Base-by-base conservation (phyloP, 768 basidiomycete species). In the Hydnum rufescens region DNA sequence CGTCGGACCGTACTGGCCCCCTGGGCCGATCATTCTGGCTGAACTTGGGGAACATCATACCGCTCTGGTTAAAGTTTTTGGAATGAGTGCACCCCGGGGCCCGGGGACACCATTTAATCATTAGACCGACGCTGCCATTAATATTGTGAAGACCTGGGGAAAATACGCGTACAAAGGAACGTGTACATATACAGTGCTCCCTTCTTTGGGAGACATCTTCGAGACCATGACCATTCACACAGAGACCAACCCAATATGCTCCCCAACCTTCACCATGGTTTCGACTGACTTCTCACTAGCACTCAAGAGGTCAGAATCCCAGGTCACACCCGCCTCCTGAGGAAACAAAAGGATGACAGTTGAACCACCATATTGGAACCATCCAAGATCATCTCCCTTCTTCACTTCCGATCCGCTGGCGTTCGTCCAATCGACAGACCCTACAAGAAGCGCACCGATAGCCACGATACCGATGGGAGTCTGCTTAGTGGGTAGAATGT, bases 371-470 rank as follows among this genome's bases (percentile, higher is more conserved):
- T 85, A 86, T 26, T 77, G 73, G 57, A 78, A 79, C 58, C 73
- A 72, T 4, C 70, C 68, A 13, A 86, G 64, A 42, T 62, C 64
- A 42, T 71, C 65, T 5, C 71, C 69, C 54, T 72, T 68, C 63
- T 73, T 53, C 28, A 71, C 65, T 16, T 44, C 52, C 19, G 34
- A 8, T 39, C 8, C 19, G 26, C 61, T 61, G 32, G 62, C 59
- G 46, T 62, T 53, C 0, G 81, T 82, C 78, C 78, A 83, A 1
- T 52, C 66, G 59, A 88, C 80, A 50, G 75, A 75, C 0, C 82
- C 85, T 0, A 87, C 85, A 32, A 89, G 74, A 66, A 88, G 71
- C 4, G 85, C 85, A 2, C 85, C 86, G 54, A 88, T 71, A 5
- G 83, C 80, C 5, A 85, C 75, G 57, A 79, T 77, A 0, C 75